Conservation (phyloP, 805 yeast species). For the Novakomyces olei region DNA sequence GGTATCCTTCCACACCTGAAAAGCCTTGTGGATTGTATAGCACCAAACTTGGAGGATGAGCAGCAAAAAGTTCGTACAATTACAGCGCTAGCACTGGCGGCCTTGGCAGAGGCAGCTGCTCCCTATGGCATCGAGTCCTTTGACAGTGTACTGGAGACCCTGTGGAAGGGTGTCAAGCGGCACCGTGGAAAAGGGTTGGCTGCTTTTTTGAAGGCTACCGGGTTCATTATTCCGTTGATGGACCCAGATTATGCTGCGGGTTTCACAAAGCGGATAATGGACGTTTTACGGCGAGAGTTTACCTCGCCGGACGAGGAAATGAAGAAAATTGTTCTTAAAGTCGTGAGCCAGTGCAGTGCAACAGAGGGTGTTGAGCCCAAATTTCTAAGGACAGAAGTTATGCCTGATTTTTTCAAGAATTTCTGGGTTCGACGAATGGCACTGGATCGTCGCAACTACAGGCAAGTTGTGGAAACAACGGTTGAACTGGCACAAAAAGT, state of each 20-base stretch:
- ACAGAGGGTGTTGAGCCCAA: constrained; percentile 31
- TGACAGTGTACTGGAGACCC: constrained; percentile 45
- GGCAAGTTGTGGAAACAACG: constrained; percentile 51
- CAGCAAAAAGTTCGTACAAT: constrained; percentile 42
- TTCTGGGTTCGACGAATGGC: constrained; percentile 79
- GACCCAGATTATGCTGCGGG: constrained; percentile 57
- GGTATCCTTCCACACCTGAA: constrained; percentile 54
- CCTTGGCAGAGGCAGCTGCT: constrained; percentile 55
- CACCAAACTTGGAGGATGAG: constrained; percentile 40
- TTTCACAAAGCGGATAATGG: constrained; percentile 54
- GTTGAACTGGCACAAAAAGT: constrained; percentile 40
- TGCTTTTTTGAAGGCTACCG: constrained; percentile 54
- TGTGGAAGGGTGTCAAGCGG: constrained; percentile 57
- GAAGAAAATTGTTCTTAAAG: constrained; percentile 48
- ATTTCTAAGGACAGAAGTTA: constrained; percentile 29
- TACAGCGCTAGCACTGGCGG: constrained; percentile 49
- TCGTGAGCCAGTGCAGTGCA: constrained; percentile 42
- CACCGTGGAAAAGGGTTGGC: constrained; percentile 65
- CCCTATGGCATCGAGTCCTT: constrained; percentile 87
- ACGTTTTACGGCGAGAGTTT: constrained; percentile 47
- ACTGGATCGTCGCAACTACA: constrained; percentile 24
- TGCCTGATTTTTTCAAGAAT: constrained; percentile 38
- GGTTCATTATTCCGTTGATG: constrained; percentile 68
- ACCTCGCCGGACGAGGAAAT: constrained; percentile 70
- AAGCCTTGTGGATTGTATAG: constrained; percentile 39